Base-by-base conservation (phyloP, 768 basidiomycete species). In the Pisolithus orientalis region DNA sequence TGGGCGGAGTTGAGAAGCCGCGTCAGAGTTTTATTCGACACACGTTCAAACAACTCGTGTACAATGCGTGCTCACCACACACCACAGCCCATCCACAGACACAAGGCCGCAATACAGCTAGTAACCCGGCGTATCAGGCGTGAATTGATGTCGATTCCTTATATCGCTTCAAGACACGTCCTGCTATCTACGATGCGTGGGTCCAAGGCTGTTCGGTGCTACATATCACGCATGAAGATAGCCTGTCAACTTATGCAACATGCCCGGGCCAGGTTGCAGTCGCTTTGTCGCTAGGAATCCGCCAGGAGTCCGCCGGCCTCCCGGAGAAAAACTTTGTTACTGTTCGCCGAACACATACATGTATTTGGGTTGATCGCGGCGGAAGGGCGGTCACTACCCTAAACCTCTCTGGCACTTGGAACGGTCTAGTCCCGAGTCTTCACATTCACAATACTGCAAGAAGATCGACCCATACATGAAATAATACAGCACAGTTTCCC, bases 1-100 rank as follows among this genome's bases (percentile, higher is more conserved):
- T 65, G 43, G 53, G 65, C 67, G 67, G 67, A 69, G 67, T 58
- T 70, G 56, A 56, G 66, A 52, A 50, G 50, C 53, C 54, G 38
- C 38, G 46, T 28, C 59, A 54, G 57, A 49, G 16, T 60, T 70
- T 70, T 70, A 67, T 69, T 63, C 50, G 57, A 64, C 67, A 61
- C 65, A 69, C 63, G 56, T 53, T 65, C 57, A 49, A 40, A 47
- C 40, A 56, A 68, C 66, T 62, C 67, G 67, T 68, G 67, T 66
- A 60, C 27, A 43, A 52, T 56, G 68, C 67, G 60, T 68, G 67
- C 57, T 62, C 58, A 55, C 59, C 53, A 59, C 57, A 57, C 54
- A 32, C 51, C 54, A 48, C 50, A 43, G 32, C 39, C 47, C 17
- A 45, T 47, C 53, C 43, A 40, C 31, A 29, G 31, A 39, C 34